Conservation (phyloP, 176 grass and related monocot species). For the Olyra latifolia region DNA sequence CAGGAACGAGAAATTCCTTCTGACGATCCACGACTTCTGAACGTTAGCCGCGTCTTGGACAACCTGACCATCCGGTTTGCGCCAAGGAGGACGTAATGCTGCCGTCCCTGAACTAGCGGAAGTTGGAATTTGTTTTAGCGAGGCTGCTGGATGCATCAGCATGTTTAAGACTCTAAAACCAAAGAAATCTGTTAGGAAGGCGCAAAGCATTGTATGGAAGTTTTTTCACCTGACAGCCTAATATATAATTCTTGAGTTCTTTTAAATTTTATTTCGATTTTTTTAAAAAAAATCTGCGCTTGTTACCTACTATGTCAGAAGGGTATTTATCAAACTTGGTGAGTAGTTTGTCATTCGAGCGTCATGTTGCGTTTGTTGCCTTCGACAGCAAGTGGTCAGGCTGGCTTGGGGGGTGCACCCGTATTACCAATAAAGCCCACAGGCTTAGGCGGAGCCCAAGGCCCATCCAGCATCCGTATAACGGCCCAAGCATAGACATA, state of each 20-base stretch:
- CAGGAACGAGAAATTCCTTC: constrained; percentile 89
- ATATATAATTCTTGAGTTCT: not conserved
- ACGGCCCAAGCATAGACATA: no score
- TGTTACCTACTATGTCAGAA: not conserved
- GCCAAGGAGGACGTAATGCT: constrained; percentile 38
- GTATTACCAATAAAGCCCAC: no score
- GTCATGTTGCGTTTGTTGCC: not conserved
- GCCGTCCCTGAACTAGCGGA: not conserved
- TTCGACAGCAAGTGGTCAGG: no score
- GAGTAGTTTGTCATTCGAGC: not conserved
- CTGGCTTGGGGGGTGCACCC: no score
- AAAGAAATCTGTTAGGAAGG: constrained; percentile 4
- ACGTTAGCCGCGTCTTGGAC: constrained; percentile 61
- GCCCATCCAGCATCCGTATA: no score
- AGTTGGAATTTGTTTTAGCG: constrained; percentile 4
- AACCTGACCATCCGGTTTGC: constrained; percentile 50
- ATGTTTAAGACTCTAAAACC: constrained; percentile 20
- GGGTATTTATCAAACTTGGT: not conserved
- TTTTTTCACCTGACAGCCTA: not conserved
- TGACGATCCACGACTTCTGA: constrained; percentile 74
- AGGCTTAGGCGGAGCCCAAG: no score
- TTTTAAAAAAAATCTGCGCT: not conserved
- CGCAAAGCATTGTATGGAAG: not conserved
- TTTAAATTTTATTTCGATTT: not conserved
- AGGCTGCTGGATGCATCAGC: not conserved